Percentiles rank a stretch among this genome's conserved stretches.
These are phyloP conservation scores for Trametes coccinea DNA, from an alignment of 768 basidiomycete species.

Conservation along the genomic window DNA sequence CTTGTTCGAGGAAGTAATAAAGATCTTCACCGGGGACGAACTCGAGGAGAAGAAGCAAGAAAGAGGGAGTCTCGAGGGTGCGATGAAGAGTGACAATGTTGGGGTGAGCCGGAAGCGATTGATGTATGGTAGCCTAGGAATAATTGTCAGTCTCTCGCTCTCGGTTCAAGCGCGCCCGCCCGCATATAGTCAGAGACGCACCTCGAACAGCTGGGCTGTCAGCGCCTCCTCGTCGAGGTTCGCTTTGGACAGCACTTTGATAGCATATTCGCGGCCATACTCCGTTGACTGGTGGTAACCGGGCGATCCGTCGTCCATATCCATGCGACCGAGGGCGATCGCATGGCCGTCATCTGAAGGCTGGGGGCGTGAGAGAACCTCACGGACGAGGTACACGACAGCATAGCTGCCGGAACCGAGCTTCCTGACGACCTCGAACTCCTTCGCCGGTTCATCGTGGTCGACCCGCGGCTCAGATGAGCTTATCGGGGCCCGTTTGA, in stretches of 20 bases:
- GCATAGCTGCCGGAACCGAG: slow-evolving; percentile 92
- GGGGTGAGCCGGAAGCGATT: slow-evolving; percentile 83
- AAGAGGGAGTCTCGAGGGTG: slow-evolving; percentile 89
- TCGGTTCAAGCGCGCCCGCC: not conserved
- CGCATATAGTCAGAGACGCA: slow-evolving; percentile 33
- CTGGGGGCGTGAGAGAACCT: slow-evolving; percentile 47
- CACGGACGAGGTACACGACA: slow-evolving; percentile 89
- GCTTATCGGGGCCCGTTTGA: slow-evolving; percentile 57
- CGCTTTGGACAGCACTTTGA: slow-evolving; percentile 94
- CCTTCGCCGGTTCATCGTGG: slow-evolving; percentile 51
- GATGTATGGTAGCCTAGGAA: slow-evolving; percentile 85
- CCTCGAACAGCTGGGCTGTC: slow-evolving; percentile 89
- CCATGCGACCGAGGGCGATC: slow-evolving; percentile 44
- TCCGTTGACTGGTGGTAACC: slow-evolving; percentile 29
- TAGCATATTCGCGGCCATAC: slow-evolving; percentile 86
- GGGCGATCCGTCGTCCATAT: slow-evolving; percentile 31
- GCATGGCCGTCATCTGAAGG: slow-evolving; percentile 44
- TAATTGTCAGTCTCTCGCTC: slow-evolving; percentile 3
- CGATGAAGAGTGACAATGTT: slow-evolving; percentile 95
- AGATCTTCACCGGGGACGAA: slow-evolving; percentile 96
- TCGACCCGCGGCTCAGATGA: slow-evolving; percentile 36
- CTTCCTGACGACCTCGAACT: slow-evolving; percentile 83
- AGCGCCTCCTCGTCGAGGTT: slow-evolving; percentile 89
- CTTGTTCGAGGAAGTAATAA: slow-evolving; percentile 97
- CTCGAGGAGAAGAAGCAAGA: slow-evolving; percentile 90